Percentiles rank a stretch among this genome's conserved stretches.
Conservation (phyloP, 192 early-diverging fungal genomes). For the Coemansia sp. region DNA sequence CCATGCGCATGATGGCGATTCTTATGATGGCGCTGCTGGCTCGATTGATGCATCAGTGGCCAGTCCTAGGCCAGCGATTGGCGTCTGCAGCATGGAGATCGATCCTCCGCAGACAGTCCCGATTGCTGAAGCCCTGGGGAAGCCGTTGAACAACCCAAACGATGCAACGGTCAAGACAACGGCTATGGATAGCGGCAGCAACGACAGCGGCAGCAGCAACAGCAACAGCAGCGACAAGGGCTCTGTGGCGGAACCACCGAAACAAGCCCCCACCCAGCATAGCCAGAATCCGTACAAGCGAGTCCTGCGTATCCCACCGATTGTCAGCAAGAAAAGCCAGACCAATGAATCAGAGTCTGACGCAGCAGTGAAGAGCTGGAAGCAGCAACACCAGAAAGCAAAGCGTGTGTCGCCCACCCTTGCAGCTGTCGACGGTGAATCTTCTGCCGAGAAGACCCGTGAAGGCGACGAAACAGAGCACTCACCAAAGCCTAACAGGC, state of each 20-base stretch:
- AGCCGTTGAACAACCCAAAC: not conserved
- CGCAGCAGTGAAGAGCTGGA: not conserved
- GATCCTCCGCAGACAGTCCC: not conserved
- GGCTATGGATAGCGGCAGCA: not conserved
- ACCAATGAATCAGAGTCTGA: not conserved
- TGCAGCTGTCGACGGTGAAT: not conserved
- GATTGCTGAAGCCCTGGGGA: not conserved
- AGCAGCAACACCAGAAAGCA: not conserved
- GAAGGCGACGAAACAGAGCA: not conserved
- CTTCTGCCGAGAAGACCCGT: not conserved
- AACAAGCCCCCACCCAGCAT: not conserved
- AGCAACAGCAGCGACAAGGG: not conserved
- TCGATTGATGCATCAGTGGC: not conserved
- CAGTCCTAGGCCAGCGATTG: not conserved
- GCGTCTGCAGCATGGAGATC: slow-evolving; percentile 10
- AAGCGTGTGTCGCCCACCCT: not conserved
- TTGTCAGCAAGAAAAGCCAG: slow-evolving; percentile 5
- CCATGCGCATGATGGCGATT: not conserved
- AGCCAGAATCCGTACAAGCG: not conserved
- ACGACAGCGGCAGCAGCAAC: too few relatives aligned
- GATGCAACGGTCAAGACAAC: not conserved
- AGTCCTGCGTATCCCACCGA: slow-evolving; percentile 3
- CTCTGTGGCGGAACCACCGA: not conserved
- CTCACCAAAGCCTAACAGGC: slow-evolving; percentile 2
- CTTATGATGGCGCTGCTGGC: not conserved